Evolutionary conservation across 495 filamentous ascomycete genomes (phyloP), one percentile per base, ranked within the genome.

Genomic region (Talaromyces thailandensis): DNA sequence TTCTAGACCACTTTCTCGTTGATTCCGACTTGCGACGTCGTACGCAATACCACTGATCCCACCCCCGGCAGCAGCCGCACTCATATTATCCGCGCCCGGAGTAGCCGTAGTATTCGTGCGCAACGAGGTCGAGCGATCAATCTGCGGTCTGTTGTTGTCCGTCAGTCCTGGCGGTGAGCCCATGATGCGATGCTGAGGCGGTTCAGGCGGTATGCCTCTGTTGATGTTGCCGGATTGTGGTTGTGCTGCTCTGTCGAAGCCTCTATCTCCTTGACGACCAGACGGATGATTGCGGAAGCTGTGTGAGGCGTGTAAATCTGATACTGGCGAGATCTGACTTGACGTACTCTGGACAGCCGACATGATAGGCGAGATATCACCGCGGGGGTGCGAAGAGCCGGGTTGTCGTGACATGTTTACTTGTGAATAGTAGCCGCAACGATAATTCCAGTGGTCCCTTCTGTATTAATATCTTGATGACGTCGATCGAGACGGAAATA

Each of bases 21-120:
- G 81, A 73, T 91, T 84, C 29, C 80, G 81, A 60, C 89, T 89
- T 5, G 89, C 90, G 62, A 92, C 84, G 56, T 82, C 89, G 64
- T 86, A 75, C 55, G 90, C 89, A 61, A 93, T 86, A 26, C 88
- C 89, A 18, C 88, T 82, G 70, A 93, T 88, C 26, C 90, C 90
- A 29, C 90, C 90, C 60, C 90, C 90, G 53, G 81, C 82, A 12
- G 89, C 89, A 48, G 78, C 72, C 26, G 86, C 83, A 52, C 89
- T 83, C 59, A 91, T 82, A 68, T 93, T 92, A 72, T 92, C 90
- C 40, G 83, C 81, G 9, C 88, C 87, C 4, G 89, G 90, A 6
- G 89, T 91, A 48, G 84, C 80, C 53, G 77, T 86, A 56, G 79
- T 82, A 62, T 75, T 75, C 53, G 78, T 77, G 8, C 73, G 70